phyloP scores from a whole-genome alignment of 2,329 filamentous ascomycete species.

The Cladosporium sphaerospermum region DNA sequence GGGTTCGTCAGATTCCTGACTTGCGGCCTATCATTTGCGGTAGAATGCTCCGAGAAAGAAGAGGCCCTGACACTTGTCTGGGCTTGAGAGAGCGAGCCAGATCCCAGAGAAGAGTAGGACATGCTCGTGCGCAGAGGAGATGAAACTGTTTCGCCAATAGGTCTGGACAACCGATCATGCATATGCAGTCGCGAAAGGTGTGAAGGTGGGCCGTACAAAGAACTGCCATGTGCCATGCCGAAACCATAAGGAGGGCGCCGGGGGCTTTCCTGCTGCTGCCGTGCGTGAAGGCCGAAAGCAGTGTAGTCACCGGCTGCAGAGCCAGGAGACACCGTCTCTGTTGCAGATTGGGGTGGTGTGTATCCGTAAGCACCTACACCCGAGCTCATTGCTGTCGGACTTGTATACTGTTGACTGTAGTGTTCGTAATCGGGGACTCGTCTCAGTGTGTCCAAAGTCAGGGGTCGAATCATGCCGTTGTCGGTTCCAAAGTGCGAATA shows the following conservation, averaged over 20 bases:
- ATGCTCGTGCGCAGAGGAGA: conserved; percentile 43
- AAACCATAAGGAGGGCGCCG: conserved; percentile 18
- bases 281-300: conserved; percentile 31
- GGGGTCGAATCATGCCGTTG: conserved; percentile 58
- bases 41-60: conserved; percentile 21
- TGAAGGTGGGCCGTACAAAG: conserved; percentile 23
- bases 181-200: conserved; percentile 38
- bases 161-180: conserved; percentile 38
- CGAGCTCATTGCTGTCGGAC: conserved; percentile 58
- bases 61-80: conserved; percentile 19
- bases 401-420: conserved; percentile 55
- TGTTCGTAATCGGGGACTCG: conserved; percentile 59
- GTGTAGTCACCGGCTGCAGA: conserved; percentile 36
- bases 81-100: conserved; percentile 1
- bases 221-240: conserved; percentile 3
- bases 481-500: conserved; percentile 37
- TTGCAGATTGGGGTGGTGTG: conserved; percentile 47
- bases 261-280: conserved; percentile 17
- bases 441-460: conserved; percentile 63
- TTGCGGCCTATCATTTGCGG: conserved; percentile 18
- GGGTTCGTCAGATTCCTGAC: conserved; percentile 19
- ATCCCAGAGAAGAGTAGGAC: conserved; percentile 33
- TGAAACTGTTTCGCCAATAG: conserved; percentile 37
- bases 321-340: conserved; percentile 41
- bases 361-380: conserved; percentile 63